Evolutionary conservation across 352 stramenopile species (phyloP).

Genomic region (Phytopythium cucurbitacearum): DNA sequence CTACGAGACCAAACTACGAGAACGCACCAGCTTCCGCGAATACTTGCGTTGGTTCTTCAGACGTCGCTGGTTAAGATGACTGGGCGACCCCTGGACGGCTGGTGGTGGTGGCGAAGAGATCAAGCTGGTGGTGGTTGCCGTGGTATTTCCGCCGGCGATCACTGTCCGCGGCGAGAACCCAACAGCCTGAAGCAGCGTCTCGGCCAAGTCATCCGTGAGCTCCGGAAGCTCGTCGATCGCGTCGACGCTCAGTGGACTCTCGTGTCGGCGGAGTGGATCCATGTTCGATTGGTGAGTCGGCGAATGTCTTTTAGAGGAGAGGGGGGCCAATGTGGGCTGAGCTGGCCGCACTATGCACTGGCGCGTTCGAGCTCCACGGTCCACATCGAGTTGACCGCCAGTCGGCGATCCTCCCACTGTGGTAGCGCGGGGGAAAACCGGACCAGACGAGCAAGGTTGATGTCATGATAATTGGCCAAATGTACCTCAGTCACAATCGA

Average conservation of each 20-base stretch:
- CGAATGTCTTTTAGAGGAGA: no score
- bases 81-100: not conserved
- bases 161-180: not conserved
- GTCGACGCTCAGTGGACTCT: not conserved
- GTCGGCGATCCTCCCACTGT: no score
- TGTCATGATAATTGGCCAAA: no score
- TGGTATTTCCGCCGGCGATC: not conserved
- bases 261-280: not conserved
- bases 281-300: no score
- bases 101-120: not conserved
- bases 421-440: no score
- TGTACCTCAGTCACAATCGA: no score
- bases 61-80: not conserved
- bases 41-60: slow-evolving; percentile 5
- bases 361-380: no score
- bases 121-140: no score
- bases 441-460: no score
- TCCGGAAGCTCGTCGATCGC: slow-evolving; percentile 1
- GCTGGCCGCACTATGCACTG: no score
- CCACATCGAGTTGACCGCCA: no score
- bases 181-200: slow-evolving; percentile 4
- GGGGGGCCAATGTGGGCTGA: no score
- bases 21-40: slow-evolving; percentile 2
- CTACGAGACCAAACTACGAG: not conserved
- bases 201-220: slow-evolving; percentile 4